These are phyloP conservation scores for Actinomucor elegans DNA, from an alignment of 371 early-diverging fungal species.

Conservation along the genomic window DNA sequence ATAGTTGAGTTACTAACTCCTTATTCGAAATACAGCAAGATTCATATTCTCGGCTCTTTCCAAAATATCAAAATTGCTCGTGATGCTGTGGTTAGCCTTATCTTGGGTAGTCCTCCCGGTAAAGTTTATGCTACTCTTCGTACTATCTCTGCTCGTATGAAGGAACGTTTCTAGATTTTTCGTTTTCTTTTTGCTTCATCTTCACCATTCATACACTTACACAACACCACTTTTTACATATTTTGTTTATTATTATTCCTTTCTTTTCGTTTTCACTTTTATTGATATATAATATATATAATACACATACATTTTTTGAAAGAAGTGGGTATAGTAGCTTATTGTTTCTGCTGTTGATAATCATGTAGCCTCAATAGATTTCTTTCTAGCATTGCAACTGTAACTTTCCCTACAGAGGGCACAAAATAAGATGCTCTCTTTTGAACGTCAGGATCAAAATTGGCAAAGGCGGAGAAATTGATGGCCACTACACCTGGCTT, in stretches of 20 bases:
- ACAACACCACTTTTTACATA: background rate
- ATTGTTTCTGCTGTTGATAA: conserved; percentile 45
- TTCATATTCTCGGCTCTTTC: conserved; percentile 96
- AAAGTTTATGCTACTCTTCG: conserved; percentile 95
- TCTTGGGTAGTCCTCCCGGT: conserved; percentile 98
- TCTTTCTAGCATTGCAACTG: conserved; percentile 93
- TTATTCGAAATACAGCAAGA: conserved; percentile 64
- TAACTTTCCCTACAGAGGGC: conserved; percentile 94
- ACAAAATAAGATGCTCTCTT: conserved; percentile 88
- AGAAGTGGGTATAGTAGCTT: background rate
- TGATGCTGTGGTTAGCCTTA: conserved; percentile 93
- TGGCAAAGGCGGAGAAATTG: conserved; percentile 91
- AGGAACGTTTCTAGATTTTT: conserved; percentile 81
- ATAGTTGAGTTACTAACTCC: background rate
- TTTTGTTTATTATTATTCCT: conserved; percentile 1
- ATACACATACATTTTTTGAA: background rate
- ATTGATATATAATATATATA: background rate
- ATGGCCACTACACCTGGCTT: conserved; percentile 93
- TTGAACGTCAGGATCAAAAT: conserved; percentile 86
- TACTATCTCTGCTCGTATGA: conserved; percentile 87
- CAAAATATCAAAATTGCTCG: conserved; percentile 98
- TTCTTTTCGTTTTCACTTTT: background rate
- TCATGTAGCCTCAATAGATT: conserved; percentile 85
- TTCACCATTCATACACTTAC: background rate
- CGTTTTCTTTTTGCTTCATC: background rate